Conservation (phyloP, 257 asterid species). For the Solanum peruvianum region DNA sequence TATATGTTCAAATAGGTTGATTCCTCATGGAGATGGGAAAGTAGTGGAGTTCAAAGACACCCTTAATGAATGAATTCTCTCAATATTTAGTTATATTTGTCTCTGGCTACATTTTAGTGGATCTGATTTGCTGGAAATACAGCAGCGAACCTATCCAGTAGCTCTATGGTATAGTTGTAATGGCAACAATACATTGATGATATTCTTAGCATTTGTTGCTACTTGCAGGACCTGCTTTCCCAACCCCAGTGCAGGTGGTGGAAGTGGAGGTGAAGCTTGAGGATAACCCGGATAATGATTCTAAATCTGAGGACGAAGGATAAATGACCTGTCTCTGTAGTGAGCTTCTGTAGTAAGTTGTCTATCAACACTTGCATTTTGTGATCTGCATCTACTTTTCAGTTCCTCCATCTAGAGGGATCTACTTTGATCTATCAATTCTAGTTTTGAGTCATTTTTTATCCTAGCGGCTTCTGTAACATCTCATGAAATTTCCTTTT, state of each 20-base stretch:
- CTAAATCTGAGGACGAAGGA: conserved; percentile 17
- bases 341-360: conserved; percentile 1
- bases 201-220: background rate
- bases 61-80: background rate
- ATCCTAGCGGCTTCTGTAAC: background rate
- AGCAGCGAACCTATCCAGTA: background rate
- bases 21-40: background rate
- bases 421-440: background rate
- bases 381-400: background rate
- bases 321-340: background rate
- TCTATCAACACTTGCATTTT: background rate
- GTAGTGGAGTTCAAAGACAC: background rate
- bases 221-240: conserved; percentile 19
- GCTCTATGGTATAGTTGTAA: background rate
- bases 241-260: conserved; percentile 4
- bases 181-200: background rate
- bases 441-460: background rate
- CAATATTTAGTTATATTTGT: background rate
- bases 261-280: conserved; percentile 17
- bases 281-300: background rate
- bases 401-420: background rate
- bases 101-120: background rate
- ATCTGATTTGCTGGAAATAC: background rate
- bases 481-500: background rate
- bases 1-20: background rate